Evolutionary conservation across 1,139 yeast species (phyloP), one percentile per base, ranked within the genome.

Genomic region (Pichia cactophila): DNA sequence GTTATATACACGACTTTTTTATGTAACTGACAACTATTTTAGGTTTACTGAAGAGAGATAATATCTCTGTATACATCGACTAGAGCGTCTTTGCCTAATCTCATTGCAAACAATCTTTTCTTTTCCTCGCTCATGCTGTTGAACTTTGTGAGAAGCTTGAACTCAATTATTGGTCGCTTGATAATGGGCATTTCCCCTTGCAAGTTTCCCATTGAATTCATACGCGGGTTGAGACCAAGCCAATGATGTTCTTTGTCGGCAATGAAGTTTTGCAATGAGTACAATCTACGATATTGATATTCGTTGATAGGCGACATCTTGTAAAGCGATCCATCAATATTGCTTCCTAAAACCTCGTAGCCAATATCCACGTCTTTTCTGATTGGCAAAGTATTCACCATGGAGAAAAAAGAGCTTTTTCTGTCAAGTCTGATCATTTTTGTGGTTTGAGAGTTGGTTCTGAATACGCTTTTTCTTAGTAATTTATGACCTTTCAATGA

Each of bases 241-340:
- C 70, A 67, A 54, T 86, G 94, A 49, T 72, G 74, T 54, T 82
- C 86, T 56, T 82, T 83, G 53, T 90, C 97, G 26, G 78, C 77
- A 49, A 92, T 69, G 60, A 89, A 97, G 65, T 89, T 96, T 61
- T 90, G 97, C 20, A 92, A 70, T 38, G 89, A 84, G 61, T 86
- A 87, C 64, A 92, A 73, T 53, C 95, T 73, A 64, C 97, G 76
- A 66, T 88, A 92, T 16, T 80, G 73, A 2, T 80, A 68, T 63
- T 92, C 97, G 40, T 75, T 70, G 14, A 90, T 71, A 0, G 97
- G 97, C 41, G 80, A 71, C n/a, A 92, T 79, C 44, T 78, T 75
- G 59, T 80, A 80, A 40, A 92, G 68, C 0, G 90, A 81, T 0
- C 98, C 98, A 61, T 90, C 96, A 2, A 74, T 70, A 11, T 86